Base-by-base conservation (phyloP, 83 land plant species). In the Picea engelmannii region DNA sequence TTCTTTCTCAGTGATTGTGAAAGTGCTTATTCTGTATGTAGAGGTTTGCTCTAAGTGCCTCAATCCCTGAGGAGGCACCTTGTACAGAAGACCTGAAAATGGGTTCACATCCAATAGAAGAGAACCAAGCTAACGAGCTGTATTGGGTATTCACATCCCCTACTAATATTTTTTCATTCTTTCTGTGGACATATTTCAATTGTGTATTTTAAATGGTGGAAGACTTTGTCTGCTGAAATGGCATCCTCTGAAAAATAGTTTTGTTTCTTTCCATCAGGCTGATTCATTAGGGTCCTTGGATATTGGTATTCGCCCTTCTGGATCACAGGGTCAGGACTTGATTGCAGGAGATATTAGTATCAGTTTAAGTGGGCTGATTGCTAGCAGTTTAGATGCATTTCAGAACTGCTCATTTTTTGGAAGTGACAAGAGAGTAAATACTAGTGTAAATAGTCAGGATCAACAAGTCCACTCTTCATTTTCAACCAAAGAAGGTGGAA, bases 281-380 rank as follows among this genome's bases (percentile, higher is more conserved):
- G 95, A 92, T 66, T 92, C 92, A 66, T 79, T 92, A 81, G 94
- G 94, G 76, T 84, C 88, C 15, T 76, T 92, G 60, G 95, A 92
- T 73, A 66, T 92, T 81, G 90, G 88, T 9, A 63, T 80, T 18
- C 87, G 90, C 58, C 84, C 92, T 9, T 84, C 80, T 70, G 85
- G 82, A 76, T 87, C 79, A 78, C 87, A 87, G 63, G 71, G 76
- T 24, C 79, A 75, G 60, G 89, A 88, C 67, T 38, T 85, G 15
- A 81, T 85, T 35, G 68, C 87, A 55, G 84, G 85, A n/a, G 95
- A 92, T 52, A 83, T 40, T 52, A 35, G 60, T 18, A 65, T 83
- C 52, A 91, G 94, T 81, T 82, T 87, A 17, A 79, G 89, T 67
- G 86, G 91, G 62, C 78, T 92, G 23, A 85, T 92, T 64, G 89